A percentile compares a stretch with the other conserved stretches of the same genome.
These are phyloP conservation scores for Pythium angustatum DNA, from an alignment of 352 stramenopile genomes.

Conservation along the genomic window DNA sequence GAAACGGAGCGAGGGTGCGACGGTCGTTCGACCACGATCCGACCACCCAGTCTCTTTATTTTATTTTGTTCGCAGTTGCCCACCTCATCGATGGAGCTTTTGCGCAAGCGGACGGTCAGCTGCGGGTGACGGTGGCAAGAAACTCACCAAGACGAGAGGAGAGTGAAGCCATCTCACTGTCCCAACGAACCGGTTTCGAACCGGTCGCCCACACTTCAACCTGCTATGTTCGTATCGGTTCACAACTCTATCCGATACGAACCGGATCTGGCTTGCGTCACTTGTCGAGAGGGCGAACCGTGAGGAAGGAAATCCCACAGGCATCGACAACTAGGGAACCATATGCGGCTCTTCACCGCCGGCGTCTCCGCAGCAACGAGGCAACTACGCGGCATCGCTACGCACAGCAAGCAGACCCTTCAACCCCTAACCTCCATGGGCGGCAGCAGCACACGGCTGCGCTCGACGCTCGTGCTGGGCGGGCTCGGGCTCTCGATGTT, in stretches of 20 bases:
- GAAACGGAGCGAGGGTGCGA: background rate
- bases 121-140: background rate
- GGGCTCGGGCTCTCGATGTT: constrained; percentile 34
- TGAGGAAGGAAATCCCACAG: background rate
- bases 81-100: background rate
- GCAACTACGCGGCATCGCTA: background rate
- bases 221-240: constrained; percentile 7
- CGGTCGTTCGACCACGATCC: no score
- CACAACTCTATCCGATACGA: background rate
- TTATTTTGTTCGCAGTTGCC: constrained; percentile 1
- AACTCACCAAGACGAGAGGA: background rate
- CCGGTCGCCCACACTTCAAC: constrained; percentile 16
- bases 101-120: background rate
- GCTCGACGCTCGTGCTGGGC: constrained; percentile 30
- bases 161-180: constrained; percentile 3
- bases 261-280: constrained; percentile 11
- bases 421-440: constrained; percentile 2
- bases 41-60: no score
- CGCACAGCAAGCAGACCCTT: background rate
- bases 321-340: background rate
- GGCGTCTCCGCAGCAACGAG: background rate
- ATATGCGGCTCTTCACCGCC: constrained; percentile 25
- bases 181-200: background rate
- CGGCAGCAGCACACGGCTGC: constrained; percentile 2
- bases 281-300: no score